Conservation (phyloP, 2,329 filamentous ascomycete species). For the Cladophialophora carrionii region DNA sequence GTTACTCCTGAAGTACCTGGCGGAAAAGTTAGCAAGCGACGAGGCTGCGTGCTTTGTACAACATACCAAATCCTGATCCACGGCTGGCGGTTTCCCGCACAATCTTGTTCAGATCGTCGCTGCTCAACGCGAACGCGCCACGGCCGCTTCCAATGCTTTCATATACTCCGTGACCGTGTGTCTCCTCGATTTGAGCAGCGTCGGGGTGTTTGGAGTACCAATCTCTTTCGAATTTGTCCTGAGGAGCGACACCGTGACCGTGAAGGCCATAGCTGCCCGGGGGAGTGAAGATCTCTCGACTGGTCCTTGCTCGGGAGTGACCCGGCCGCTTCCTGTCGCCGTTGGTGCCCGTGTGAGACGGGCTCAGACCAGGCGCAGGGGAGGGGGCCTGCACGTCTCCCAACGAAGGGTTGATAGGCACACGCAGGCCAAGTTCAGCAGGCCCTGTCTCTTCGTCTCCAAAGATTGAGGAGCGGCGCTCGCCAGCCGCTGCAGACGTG, state of each 20-base stretch:
- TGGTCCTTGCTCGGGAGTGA: conserved; percentile 73
- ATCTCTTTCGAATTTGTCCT: conserved; percentile 83
- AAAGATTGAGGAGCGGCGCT: conserved; percentile 61
- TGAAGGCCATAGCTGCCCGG: conserved; percentile 93
- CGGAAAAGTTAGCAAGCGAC: conserved; percentile 36
- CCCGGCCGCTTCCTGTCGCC: conserved; percentile 54
- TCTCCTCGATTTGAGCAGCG: conserved; percentile 70
- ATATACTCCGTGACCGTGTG: conserved; percentile 60
- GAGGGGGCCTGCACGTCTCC: conserved; percentile 96
- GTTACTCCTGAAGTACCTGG: conserved; percentile 66
- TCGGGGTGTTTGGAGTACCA: conserved; percentile 95
- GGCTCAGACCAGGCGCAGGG: conserved; percentile 62
- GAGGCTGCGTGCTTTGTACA: conserved; percentile 16
- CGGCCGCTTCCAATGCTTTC: conserved; percentile 62
- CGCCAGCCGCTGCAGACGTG: conserved; percentile 50
- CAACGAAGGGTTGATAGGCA: conserved; percentile 89
- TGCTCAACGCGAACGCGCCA: conserved; percentile 82
- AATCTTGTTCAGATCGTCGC: conserved; percentile 86
- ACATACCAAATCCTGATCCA: conserved; percentile 58
- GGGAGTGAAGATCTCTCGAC: conserved; percentile 70
- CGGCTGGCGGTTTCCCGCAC: conserved; percentile 69
- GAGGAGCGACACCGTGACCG: conserved; percentile 75
- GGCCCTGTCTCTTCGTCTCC: conserved; percentile 81
- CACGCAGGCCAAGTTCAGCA: conserved; percentile 86
- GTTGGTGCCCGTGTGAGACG: conserved; percentile 34